Percentiles rank a stretch among this genome's conserved stretches.
These are phyloP conservation scores for Candida multigemmis DNA, from an alignment of 805 yeast genomes.

Conservation along the genomic window DNA sequence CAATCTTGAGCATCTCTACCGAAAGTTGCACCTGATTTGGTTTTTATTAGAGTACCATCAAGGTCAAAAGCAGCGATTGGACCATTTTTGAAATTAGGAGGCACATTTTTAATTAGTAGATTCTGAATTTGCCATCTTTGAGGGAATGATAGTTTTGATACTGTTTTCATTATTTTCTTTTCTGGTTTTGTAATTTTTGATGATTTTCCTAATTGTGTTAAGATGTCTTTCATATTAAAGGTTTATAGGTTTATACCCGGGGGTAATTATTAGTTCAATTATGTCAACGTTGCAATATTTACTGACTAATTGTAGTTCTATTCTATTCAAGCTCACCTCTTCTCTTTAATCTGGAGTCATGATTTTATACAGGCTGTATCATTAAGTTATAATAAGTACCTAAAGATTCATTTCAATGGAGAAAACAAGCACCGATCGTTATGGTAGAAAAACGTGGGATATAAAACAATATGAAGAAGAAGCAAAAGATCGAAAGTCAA, in stretches of 20 bases:
- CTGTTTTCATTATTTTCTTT: neutral
- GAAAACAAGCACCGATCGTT: constrained; percentile 26
- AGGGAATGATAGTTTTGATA: neutral
- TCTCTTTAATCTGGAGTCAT: no score
- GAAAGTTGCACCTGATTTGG: constrained; percentile 56
- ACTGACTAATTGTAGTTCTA: no score
- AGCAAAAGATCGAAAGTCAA: constrained; percentile 23
- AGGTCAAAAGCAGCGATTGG: constrained; percentile 72
- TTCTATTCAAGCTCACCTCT: no score
- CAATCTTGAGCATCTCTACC: constrained; percentile 62
- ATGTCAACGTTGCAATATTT: no score
- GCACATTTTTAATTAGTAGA: constrained; percentile 12
- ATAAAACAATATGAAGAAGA: constrained; percentile 50
- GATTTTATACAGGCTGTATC: no score
- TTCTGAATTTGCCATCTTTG: neutral
- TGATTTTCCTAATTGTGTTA: neutral
- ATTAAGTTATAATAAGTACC: no score
- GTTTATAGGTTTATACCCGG: no score
- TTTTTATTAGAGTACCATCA: constrained; percentile 67
- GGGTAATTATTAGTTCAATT: no score
- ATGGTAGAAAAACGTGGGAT: constrained; percentile 71
- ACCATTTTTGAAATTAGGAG: constrained; percentile 11
- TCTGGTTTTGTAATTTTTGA: neutral
- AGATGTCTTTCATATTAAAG: neutral
- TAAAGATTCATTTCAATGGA: no score